Evolutionary conservation across 495 filamentous ascomycete species (phyloP).

Genomic region (Chlorociboria aeruginascens): DNA sequence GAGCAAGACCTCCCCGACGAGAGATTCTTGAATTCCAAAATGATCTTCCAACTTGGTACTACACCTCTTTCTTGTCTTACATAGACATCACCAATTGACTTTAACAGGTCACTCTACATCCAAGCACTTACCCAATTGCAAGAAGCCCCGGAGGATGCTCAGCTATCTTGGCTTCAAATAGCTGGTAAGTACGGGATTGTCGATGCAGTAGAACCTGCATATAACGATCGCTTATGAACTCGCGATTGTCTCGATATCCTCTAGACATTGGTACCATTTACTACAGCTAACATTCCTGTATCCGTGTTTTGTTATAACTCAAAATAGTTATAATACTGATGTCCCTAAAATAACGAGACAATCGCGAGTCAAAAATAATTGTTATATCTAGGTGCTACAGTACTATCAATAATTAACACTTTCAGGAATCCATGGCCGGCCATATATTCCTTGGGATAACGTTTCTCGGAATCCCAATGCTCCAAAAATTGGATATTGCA

Average conservation of each 20-base stretch:
- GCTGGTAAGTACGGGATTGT: slow-evolving; percentile 25
- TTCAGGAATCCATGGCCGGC: slow-evolving; percentile 39
- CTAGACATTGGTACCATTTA: too few relatives aligned
- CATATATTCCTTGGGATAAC: slow-evolving; percentile 33
- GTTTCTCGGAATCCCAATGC: slow-evolving; percentile 19
- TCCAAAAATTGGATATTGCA: slow-evolving; percentile 32
- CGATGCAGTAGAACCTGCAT: too few relatives aligned
- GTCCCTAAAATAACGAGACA: too few relatives aligned
- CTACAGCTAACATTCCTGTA: too few relatives aligned
- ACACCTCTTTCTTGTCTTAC: neutral
- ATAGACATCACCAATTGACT: neutral
- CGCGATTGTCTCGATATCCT: too few relatives aligned
- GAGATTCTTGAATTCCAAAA: slow-evolving; percentile 18
- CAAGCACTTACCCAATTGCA: slow-evolving; percentile 31
- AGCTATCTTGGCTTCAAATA: slow-evolving; percentile 35
- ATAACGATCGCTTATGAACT: too few relatives aligned
- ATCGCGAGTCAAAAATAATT: too few relatives aligned
- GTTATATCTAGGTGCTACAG: too few relatives aligned
- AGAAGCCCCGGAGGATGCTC: slow-evolving; percentile 26
- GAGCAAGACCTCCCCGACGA: slow-evolving; percentile 7
- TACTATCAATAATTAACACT: too few relatives aligned
- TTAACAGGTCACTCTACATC: slow-evolving; percentile 26
- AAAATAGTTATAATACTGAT: too few relatives aligned
- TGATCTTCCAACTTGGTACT: slow-evolving; percentile 10
- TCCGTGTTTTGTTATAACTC: too few relatives aligned